Percentiles rank a stretch among this genome's conserved stretches.
Conservation (phyloP, 257 asterid genomes). For the Primulina tabacum region DNA sequence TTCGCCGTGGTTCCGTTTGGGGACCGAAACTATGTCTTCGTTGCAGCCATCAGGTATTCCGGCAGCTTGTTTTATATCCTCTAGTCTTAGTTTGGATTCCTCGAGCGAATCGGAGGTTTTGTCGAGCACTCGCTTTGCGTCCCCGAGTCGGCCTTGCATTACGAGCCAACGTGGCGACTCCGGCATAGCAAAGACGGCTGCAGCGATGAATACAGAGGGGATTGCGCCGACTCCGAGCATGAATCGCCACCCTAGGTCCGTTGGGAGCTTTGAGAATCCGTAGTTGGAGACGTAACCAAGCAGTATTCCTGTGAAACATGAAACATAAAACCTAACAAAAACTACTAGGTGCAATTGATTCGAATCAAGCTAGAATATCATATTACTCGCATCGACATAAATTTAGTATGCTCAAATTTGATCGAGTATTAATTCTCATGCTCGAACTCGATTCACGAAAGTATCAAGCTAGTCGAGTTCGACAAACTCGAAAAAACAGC, state of each 20-base stretch:
- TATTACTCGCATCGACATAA: too few species aligned
- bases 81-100: conserved; percentile 25
- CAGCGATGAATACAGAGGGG: conserved; percentile 16
- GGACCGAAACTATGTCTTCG: conserved; percentile 21
- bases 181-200: conserved; percentile 19
- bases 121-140: conserved; percentile 25
- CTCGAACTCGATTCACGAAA: too few species aligned
- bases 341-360: too few species aligned
- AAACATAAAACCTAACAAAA: too few species aligned
- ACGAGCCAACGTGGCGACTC: conserved; percentile 33
- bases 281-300: conserved; percentile 21
- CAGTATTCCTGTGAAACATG: conserved; percentile 16
- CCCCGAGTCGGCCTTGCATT: conserved; percentile 28
- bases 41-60: conserved; percentile 20
- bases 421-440: too few species aligned
- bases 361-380: too few species aligned
- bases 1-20: neutral
- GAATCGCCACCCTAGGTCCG: conserved; percentile 25
- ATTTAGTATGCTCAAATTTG: too few species aligned
- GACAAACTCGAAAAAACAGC: too few species aligned
- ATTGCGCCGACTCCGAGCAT: conserved; percentile 27
- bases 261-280: conserved; percentile 26
- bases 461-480: too few species aligned
- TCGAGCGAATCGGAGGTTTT: conserved; percentile 20
- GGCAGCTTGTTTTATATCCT: conserved; percentile 19